Percentiles rank a stretch among this genome's conserved stretches.
These are phyloP conservation scores for Knoxia roxburghii DNA, from an alignment of 257 asterid species.

Conservation along the genomic window DNA sequence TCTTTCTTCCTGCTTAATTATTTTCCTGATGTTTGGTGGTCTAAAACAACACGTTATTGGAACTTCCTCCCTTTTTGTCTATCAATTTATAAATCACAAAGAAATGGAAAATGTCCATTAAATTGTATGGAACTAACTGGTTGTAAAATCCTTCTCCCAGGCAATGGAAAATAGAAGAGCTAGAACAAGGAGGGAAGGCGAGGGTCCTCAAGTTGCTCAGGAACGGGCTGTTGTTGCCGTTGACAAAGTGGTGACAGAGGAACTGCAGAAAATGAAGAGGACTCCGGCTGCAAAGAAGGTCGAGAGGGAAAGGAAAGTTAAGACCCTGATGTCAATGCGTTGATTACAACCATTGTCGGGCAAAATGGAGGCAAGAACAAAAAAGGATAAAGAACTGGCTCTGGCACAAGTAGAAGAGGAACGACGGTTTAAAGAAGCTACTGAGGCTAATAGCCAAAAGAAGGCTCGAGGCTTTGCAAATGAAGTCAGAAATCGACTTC, in stretches of 20 bases:
- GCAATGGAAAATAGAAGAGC: slow-evolving; percentile 63
- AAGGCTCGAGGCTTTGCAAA: slow-evolving; percentile 69
- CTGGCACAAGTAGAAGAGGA: slow-evolving; percentile 67
- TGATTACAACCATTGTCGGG: slow-evolving; percentile 64
- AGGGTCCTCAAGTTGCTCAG: slow-evolving; percentile 45
- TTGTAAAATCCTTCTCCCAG: too few relatives aligned
- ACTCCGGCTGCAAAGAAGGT: slow-evolving; percentile 61
- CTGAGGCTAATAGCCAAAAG: slow-evolving; percentile 70
- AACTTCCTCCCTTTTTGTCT: too few relatives aligned
- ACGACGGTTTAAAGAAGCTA: slow-evolving; percentile 62
- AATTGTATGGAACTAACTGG: slow-evolving; percentile 2
- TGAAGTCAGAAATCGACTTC: slow-evolving; percentile 74
- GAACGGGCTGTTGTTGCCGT: slow-evolving; percentile 48
- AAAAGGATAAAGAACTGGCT: slow-evolving; percentile 57
- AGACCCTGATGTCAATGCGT: slow-evolving; percentile 73
- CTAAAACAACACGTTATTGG: too few relatives aligned
- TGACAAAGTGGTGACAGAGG: slow-evolving; percentile 67
- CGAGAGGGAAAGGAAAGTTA: slow-evolving; percentile 54
- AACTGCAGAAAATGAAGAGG: slow-evolving; percentile 54
- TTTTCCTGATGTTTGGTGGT: background rate
- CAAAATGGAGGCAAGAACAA: slow-evolving; percentile 77
- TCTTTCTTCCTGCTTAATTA: background rate
- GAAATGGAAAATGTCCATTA: background rate
- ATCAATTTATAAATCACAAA: too few relatives aligned
- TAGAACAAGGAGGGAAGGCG: slow-evolving; percentile 42